These are phyloP conservation scores for Trematosphaeria pertusa DNA, from an alignment of 2,329 filamentous ascomycete species.

Conservation along the genomic window DNA sequence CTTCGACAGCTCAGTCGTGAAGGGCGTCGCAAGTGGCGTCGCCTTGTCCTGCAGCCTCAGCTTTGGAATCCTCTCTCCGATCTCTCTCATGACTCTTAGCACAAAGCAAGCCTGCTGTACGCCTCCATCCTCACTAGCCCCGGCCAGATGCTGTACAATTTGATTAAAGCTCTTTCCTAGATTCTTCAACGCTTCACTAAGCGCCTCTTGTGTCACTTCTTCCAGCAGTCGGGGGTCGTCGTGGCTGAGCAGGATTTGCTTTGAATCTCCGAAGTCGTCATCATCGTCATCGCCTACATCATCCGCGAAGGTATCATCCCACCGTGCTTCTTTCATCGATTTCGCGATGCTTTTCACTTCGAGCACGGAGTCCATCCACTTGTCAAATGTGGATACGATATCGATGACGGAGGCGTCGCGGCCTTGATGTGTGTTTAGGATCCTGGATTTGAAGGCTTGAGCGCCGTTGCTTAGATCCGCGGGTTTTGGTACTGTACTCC, in stretches of 20 bases:
- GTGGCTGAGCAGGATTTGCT: conserved; percentile 72
- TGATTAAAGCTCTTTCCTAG: conserved; percentile 64
- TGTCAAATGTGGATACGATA: conserved; percentile 69
- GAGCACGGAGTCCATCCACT: conserved; percentile 77
- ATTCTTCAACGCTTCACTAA: conserved; percentile 64
- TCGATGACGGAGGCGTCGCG: conserved; percentile 70
- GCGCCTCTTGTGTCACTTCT: conserved; percentile 63
- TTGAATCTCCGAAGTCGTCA: conserved; percentile 72
- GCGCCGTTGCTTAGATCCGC: conserved; percentile 72
- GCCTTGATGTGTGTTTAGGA: conserved; percentile 75
- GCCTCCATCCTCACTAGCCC: conserved; percentile 33
- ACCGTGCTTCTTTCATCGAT: conserved; percentile 70
- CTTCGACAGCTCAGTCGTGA: conserved; percentile 63
- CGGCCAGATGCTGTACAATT: conserved; percentile 60
- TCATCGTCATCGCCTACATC: conserved; percentile 78
- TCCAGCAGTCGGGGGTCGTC: conserved; percentile 73
- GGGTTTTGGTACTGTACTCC: conserved; percentile 70
- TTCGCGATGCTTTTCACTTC: conserved; percentile 69
- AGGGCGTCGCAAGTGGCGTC: conserved; percentile 32
- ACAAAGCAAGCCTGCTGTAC: conserved; percentile 65
- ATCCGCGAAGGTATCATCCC: conserved; percentile 78
- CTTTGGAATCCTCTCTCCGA: conserved; percentile 69
- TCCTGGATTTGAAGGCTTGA: conserved; percentile 69
- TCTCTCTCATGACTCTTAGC: conserved; percentile 75
- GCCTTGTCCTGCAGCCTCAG: conserved; percentile 42